Evolutionary conservation across 768 basidiomycete species (phyloP).

Genomic region (Trametes maxima): DNA sequence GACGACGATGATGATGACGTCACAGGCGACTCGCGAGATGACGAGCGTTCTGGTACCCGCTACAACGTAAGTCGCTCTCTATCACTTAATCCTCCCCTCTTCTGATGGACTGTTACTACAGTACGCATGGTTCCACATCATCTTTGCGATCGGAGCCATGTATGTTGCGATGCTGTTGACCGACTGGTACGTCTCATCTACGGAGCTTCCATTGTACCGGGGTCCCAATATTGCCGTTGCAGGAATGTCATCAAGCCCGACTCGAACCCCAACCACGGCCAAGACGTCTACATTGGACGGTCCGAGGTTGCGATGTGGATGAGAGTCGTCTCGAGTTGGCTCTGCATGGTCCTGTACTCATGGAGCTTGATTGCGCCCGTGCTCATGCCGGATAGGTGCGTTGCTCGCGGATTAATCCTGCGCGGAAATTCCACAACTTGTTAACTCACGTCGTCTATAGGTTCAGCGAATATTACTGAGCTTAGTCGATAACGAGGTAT

Average conservation of each 20-base stretch:
- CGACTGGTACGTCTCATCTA: slow-evolving; percentile 78
- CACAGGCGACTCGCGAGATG: slow-evolving; percentile 78
- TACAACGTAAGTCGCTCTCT: slow-evolving; percentile 74
- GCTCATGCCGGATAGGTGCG: slow-evolving; percentile 87
- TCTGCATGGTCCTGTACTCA: slow-evolving; percentile 82
- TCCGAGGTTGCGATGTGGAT: slow-evolving; percentile 99
- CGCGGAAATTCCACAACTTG: neutral
- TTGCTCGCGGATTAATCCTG: no score
- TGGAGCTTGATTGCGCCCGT: slow-evolving; percentile 91
- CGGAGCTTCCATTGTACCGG: slow-evolving; percentile 6
- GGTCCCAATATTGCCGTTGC: neutral
- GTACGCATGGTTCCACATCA: slow-evolving; percentile 99
- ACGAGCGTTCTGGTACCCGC: slow-evolving; percentile 90
- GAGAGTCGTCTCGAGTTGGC: slow-evolving; percentile 94
- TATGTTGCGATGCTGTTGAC: slow-evolving; percentile 97
- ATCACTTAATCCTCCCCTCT: neutral
- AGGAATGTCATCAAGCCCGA: slow-evolving; percentile 74
- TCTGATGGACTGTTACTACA: slow-evolving; percentile 35
- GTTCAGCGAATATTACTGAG: slow-evolving; percentile 29
- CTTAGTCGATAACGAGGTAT: neutral
- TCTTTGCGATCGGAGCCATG: slow-evolving; percentile 95
- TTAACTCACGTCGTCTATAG: slow-evolving; percentile 5
- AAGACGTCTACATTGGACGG: slow-evolving; percentile 89
- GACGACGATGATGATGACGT: slow-evolving; percentile 76
- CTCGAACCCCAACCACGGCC: slow-evolving; percentile 52